phyloP scores from a whole-genome alignment of 2,329 filamentous ascomycete genomes.

The Fusarium pilosicola region DNA sequence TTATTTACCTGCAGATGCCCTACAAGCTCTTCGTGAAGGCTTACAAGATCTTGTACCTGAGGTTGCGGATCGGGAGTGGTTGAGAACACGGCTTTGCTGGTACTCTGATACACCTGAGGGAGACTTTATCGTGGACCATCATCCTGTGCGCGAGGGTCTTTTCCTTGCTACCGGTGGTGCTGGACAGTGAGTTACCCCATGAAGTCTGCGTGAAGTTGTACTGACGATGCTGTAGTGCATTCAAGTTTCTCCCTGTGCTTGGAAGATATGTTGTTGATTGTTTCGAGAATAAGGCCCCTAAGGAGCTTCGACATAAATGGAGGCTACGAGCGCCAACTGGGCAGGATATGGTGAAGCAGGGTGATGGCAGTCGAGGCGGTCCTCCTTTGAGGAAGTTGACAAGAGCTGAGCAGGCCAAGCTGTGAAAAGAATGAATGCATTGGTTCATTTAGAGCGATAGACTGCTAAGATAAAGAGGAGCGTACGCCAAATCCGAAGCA shows the following conservation, averaged over 20 bases:
- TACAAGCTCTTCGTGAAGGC: slow-evolving; percentile 61
- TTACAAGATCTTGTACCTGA: slow-evolving; percentile 64
- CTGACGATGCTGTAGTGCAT: slow-evolving; percentile 19
- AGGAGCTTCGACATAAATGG: slow-evolving; percentile 46
- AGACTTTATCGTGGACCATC: slow-evolving; percentile 69
- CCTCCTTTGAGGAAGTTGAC: slow-evolving; percentile 42
- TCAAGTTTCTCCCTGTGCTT: slow-evolving; percentile 37
- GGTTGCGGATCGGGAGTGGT: slow-evolving; percentile 62
- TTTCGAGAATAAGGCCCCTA: slow-evolving; percentile 46
- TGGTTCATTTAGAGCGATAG: background rate
- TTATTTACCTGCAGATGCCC: slow-evolving; percentile 61
- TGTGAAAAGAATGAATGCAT: slow-evolving; percentile 12
- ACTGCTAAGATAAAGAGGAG: background rate
- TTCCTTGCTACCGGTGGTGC: slow-evolving; percentile 58
- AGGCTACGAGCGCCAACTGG: slow-evolving; percentile 31
- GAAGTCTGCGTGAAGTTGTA: accelerated
- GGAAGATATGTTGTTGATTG: slow-evolving; percentile 45
- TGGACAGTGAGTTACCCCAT: slow-evolving; percentile 33
- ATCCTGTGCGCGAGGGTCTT: slow-evolving; percentile 58
- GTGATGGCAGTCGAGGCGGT: slow-evolving; percentile 46
- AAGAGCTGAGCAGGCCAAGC: slow-evolving; percentile 43
- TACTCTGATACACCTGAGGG: slow-evolving; percentile 73
- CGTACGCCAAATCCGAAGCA: background rate
- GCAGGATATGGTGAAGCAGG: slow-evolving; percentile 27
- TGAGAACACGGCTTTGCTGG: slow-evolving; percentile 67